Evolutionary conservation across 2,329 filamentous ascomycete species (phyloP), one percentile per base, ranked within the genome.

Genomic region (Stemphylium vesicarium): DNA sequence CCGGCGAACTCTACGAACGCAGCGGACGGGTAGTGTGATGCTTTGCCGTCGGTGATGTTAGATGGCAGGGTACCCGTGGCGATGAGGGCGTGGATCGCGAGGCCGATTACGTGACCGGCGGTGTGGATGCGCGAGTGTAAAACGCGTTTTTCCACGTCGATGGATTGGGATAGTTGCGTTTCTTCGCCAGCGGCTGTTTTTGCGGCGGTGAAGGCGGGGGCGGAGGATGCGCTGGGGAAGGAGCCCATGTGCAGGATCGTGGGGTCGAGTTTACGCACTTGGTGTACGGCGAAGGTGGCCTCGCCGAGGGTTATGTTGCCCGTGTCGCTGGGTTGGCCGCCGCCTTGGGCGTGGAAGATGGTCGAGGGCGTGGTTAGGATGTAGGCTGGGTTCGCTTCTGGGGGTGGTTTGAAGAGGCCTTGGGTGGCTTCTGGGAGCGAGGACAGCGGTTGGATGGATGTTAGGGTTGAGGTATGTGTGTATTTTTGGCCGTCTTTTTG

Each of bases 311-410:
- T 75, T 58, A 91, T 88, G 36, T 68, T 75, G 16, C 89, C 89
- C 10, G 81, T 79, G 58, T 92, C 89, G 0, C 84, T 87, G 0
- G 89, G 89, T 65, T 92, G 89, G 7, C 89, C 89, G 56, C 89
- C 89, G 16, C 89, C 89, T 72, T 92, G 89, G 0, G 87, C 85
- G 58, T 92, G 87, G 74, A 92, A 92, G 57, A 91, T 87, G n/a
- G 89, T 91, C 41, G 83, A 75, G 2, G 83, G 78, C 0, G 86
- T 88, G 5, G 85, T 79, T 16, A 90, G 72, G n/a, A 86, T 81
- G 64, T 82, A 80, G 22, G 33, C 29, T n/a, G 33, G 26, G 4
- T 39, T 15, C 2, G 49, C 12, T 4, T 82, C 78, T 8, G 69
- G 69, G 4, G 77, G 80, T 11, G 82, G 75, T 68, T 89, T 89